Evolutionary conservation across 2,329 filamentous ascomycete genomes (phyloP), one percentile per base, ranked within the genome.

Genomic region (Drechslerella stenobrocha): DNA sequence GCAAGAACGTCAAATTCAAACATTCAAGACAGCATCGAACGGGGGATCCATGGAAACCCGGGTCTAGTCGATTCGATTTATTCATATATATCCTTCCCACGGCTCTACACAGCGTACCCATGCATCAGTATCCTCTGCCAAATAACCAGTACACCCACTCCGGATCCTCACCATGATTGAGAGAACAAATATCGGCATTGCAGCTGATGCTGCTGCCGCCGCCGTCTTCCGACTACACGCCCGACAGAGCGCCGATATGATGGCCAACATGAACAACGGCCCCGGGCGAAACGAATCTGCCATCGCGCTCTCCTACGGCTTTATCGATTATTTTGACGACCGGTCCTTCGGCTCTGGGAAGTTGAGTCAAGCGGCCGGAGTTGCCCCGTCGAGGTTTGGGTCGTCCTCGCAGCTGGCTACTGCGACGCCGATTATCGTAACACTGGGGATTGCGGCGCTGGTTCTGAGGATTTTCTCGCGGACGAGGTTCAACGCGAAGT

Each of bases 401-500:
- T 67, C 58, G 23, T 72, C 71, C 23, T 65, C 58, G 23, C 66
- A 70, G 24, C 56, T 73, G 50, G 61, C 63, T 47, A 60, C 55
- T 53, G 71, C 72, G 20, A 70, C 72, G 13, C 71, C 70, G 40
- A 52, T 74, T 30, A 37, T 75, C 13, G 74, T 75, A 8, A 72
- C 72, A 11, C 28, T 73, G 1, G 74, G 73, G 5, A 71, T 73
- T 1, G 30, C 73, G 5, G 55, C 73, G 13, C 69, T 75, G 7
- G 70, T 73, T 28, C 56, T 76, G 26, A 73, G 74, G 20, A 73
- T 74, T 51, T 53, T 75, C 45, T 74, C 74, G 20, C 70, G 74
- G 28, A 71, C 66, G n/a, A 64, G 73, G 23, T 70, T 73, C 50
- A 60, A 72, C 51, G 74, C 70, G n/a, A 63, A 66, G 30, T 48